Percentiles rank a stretch among this genome's conserved stretches.
These are phyloP conservation scores for Forsythia suspensa DNA, from an alignment of 257 asterid species.

Conservation along the genomic window DNA sequence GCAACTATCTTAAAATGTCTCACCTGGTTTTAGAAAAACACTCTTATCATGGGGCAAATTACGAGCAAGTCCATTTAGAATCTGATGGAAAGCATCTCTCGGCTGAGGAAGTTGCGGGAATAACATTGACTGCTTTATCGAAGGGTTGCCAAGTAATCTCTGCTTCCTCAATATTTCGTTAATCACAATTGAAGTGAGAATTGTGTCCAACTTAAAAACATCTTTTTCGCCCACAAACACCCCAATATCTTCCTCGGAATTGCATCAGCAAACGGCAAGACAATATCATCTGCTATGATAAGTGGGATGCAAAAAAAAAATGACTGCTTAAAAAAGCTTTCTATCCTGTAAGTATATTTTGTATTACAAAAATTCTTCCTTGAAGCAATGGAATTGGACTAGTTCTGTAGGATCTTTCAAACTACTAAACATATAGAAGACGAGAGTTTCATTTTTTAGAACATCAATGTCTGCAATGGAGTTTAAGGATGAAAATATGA, in stretches of 20 bases:
- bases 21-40: slow-evolving; percentile 35
- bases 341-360: too few relatives aligned
- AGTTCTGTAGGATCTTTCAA: too few relatives aligned
- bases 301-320: slow-evolving; percentile 81
- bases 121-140: slow-evolving; percentile 56
- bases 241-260: slow-evolving; percentile 54
- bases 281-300: slow-evolving; percentile 82
- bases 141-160: slow-evolving; percentile 14
- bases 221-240: slow-evolving; percentile 49
- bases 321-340: slow-evolving; percentile 54
- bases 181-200: slow-evolving; percentile 4
- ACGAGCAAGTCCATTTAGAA: slow-evolving; percentile 15
- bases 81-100: slow-evolving; percentile 17
- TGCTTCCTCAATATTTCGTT: slow-evolving; percentile 59
- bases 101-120: slow-evolving; percentile 62
- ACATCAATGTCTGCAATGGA: too few relatives aligned
- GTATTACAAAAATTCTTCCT: too few relatives aligned
- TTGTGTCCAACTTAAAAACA: slow-evolving; percentile 44
- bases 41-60: slow-evolving; percentile 40
- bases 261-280: slow-evolving; percentile 64
- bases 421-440: too few relatives aligned
- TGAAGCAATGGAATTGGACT: too few relatives aligned
- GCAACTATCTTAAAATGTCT: neutral
- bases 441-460: too few relatives aligned
- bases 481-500: too few relatives aligned